These are phyloP conservation scores for Ganoderma multipileum DNA, from an alignment of 1,284 basidiomycete genomes.

Conservation along the genomic window DNA sequence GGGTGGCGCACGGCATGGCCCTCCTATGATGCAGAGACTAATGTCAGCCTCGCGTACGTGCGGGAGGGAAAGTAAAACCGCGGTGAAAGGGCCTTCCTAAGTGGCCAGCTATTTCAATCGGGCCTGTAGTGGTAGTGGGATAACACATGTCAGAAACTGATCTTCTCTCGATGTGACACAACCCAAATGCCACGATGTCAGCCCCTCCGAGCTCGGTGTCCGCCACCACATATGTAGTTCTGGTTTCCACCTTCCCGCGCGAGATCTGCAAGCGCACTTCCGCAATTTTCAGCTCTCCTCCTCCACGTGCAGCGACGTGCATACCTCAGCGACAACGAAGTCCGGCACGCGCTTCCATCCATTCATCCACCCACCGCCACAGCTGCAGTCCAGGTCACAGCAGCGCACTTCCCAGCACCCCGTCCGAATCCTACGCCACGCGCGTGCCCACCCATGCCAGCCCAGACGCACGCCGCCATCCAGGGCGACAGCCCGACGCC, in stretches of 20 bases:
- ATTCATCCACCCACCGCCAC: constrained; percentile 1
- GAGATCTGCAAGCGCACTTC: background rate
- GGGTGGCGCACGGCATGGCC: background rate
- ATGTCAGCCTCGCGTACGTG: background rate
- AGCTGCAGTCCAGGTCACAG: background rate
- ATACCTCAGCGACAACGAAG: background rate
- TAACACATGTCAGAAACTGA: background rate
- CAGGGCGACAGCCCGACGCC: background rate
- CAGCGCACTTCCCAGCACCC: background rate
- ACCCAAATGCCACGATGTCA: constrained; percentile 5
- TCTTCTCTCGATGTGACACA: background rate
- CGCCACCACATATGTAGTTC: background rate
- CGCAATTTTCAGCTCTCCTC: background rate
- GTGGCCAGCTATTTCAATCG: background rate
- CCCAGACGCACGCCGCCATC: background rate
- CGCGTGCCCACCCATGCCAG: background rate
- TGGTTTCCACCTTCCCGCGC: background rate
- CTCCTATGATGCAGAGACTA: background rate
- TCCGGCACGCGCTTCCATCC: background rate
- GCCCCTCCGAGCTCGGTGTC: constrained; percentile 13
- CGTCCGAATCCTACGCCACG: background rate
- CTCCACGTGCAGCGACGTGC: background rate
- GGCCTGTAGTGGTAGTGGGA: background rate
- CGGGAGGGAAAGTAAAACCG: background rate
- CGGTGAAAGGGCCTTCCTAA: background rate